Evolutionary conservation across 352 stramenopile genomes (phyloP).

Genomic region (Aphanomyces euteiches): DNA sequence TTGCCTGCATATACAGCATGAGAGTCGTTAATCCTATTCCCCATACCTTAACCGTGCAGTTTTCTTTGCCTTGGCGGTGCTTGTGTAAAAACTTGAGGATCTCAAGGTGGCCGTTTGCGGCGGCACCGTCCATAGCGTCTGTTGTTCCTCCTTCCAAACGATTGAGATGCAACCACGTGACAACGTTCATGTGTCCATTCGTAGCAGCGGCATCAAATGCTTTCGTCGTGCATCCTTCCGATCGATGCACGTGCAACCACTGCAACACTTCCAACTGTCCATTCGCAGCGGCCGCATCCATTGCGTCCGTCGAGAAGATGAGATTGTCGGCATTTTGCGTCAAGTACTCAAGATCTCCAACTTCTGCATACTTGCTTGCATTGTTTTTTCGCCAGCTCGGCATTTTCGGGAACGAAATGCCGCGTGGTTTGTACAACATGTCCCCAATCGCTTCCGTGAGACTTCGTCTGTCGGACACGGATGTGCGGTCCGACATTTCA

Average conservation of each 20-base stretch:
- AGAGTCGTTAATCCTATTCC: not conserved
- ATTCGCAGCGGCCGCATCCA: not conserved
- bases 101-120: constrained; percentile 33
- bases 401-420: constrained; percentile 4
- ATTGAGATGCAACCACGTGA: constrained; percentile 35
- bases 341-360: constrained; percentile 14
- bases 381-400: constrained; percentile 1
- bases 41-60: constrained; percentile 29
- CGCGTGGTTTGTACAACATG: not conserved
- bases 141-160: constrained; percentile 33
- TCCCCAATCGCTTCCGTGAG: constrained; percentile 15
- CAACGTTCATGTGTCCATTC: constrained; percentile 6
- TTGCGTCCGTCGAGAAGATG: constrained; percentile 16
- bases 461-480: not conserved
- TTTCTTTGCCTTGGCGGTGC: constrained; percentile 30
- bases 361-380: constrained; percentile 13
- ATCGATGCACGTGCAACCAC: constrained; percentile 13
- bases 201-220: not conserved
- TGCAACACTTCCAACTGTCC: constrained; percentile 13
- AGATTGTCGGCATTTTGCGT: constrained; percentile 10
- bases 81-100: constrained; percentile 37
- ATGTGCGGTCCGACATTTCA: constrained; percentile 10
- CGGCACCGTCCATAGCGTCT: constrained; percentile 34
- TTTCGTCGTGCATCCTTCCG: constrained; percentile 12
- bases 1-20: not conserved